Conservation (phyloP, 2,329 filamentous ascomycete species). For the Ploettnerulaceae sp. region DNA sequence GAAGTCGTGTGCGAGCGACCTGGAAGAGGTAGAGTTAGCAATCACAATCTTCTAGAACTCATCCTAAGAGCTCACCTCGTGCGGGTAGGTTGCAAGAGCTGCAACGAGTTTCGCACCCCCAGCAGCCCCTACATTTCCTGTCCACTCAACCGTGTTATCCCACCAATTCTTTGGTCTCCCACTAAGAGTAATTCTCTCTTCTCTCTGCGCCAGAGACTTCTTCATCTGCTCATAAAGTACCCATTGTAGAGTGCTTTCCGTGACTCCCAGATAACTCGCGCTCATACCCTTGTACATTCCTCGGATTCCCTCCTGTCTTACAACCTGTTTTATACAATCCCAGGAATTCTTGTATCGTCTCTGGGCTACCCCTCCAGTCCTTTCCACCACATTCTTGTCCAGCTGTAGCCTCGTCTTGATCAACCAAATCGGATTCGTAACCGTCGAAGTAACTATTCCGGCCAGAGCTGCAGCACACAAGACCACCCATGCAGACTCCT, state of each 20-base stretch:
- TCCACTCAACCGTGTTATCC: conserved; percentile 74
- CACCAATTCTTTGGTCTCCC: conserved; percentile 62
- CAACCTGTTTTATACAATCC: conserved; percentile 80
- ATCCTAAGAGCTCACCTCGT: conserved; percentile 59
- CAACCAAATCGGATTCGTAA: conserved; percentile 94
- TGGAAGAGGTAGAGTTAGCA: conserved; percentile 33
- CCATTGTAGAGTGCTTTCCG: conserved; percentile 89
- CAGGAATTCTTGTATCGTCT: conserved; percentile 81
- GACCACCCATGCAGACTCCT: conserved; percentile 72
- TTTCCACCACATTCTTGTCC: conserved; percentile 73
- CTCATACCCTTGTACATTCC: conserved; percentile 88
- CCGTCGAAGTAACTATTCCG: conserved; percentile 81
- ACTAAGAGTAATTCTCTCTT: conserved; percentile 50
- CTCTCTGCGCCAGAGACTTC: conserved; percentile 60
- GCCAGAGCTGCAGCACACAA: conserved; percentile 70
- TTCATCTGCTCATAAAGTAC: conserved; percentile 93
- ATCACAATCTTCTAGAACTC: background rate
- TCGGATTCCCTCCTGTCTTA: conserved; percentile 72
- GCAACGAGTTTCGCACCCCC: conserved; percentile 83
- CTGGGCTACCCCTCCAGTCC: conserved; percentile 46
- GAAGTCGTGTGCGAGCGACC: conserved; percentile 77
- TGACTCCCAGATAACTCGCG: conserved; percentile 85
- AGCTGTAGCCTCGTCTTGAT: conserved; percentile 91
- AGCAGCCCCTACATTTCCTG: conserved; percentile 72
- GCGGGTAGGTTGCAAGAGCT: conserved; percentile 81